Percentiles rank a stretch among this genome's conserved stretches.
Evolutionary conservation across 2,329 filamentous ascomycete species (phyloP).

Genomic region (Colletotrichum spaethianum): DNA sequence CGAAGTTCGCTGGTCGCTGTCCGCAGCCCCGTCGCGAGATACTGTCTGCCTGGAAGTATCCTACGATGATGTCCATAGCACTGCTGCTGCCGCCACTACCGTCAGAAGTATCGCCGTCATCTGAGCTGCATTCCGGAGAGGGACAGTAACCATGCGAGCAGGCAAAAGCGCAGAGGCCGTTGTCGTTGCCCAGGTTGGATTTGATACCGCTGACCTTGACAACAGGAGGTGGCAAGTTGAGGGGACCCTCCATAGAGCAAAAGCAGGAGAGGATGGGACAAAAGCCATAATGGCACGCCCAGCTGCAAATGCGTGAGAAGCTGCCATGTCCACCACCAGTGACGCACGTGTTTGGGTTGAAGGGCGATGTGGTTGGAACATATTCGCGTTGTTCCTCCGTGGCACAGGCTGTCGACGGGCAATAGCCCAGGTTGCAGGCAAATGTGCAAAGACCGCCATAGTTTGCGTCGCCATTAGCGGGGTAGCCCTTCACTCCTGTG

Average conservation of each 20-base stretch:
- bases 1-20: slow-evolving; percentile 1
- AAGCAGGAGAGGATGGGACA: not conserved
- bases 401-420: not conserved
- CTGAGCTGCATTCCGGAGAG: not conserved
- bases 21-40: not conserved
- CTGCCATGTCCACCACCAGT: not conserved
- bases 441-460: not conserved
- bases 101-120: not conserved
- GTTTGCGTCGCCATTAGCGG: not conserved
- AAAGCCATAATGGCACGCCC: not conserved
- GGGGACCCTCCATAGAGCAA: not conserved
- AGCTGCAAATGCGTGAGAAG: not conserved
- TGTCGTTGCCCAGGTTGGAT: not conserved
- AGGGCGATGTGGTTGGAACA: not conserved
- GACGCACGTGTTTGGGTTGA: not conserved
- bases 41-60: not conserved
- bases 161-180: not conserved
- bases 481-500: not conserved
- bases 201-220: not conserved
- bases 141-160: not conserved
- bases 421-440: slow-evolving; percentile 14
- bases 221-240: not conserved
- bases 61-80: not conserved
- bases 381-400: not conserved
- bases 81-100: not conserved